These are phyloP conservation scores for Phytophthora macrochlamydospora DNA, from an alignment of 352 stramenopile species.

Conservation along the genomic window DNA sequence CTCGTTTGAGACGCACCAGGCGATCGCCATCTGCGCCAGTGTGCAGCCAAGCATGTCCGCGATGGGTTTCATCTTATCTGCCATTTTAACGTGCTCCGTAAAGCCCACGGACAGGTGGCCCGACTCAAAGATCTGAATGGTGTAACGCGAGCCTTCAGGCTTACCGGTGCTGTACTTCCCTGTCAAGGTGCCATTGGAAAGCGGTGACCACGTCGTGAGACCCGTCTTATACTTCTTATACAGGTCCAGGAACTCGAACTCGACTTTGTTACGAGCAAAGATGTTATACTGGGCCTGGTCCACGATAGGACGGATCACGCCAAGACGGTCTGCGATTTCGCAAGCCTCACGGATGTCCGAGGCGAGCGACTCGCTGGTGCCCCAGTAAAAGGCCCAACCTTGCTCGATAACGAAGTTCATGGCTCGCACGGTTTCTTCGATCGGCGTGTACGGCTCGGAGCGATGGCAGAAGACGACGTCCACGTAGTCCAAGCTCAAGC, in stretches of 20 bases:
- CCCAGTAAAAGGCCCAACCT: no score
- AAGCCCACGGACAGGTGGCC: conserved; percentile 1
- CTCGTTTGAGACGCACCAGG: conserved; percentile 53
- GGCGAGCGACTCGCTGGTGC: no score
- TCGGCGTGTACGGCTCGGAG: not conserved
- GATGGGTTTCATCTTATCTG: conserved; percentile 22
- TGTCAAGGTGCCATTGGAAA: conserved; percentile 50
- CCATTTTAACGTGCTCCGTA: conserved; percentile 14
- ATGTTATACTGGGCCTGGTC: conserved; percentile 22
- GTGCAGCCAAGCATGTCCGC: conserved; percentile 39
- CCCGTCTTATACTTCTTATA: conserved; percentile 51
- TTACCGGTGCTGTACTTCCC: conserved; percentile 47
- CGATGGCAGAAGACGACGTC: not conserved
- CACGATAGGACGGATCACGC: not conserved
- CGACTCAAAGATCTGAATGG: not conserved
- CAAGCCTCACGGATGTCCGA: no score
- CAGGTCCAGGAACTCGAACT: conserved; percentile 46
- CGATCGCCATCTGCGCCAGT: conserved; percentile 49
- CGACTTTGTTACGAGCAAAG: conserved; percentile 45
- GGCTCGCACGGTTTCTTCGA: no score
- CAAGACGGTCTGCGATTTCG: no score
- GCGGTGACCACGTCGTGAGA: conserved; percentile 47
- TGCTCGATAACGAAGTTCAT: no score
- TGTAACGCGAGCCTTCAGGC: not conserved
- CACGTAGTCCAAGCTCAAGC: not conserved